phyloP scores from a whole-genome alignment of 1,284 basidiomycete genomes.

The Trametes pubescens region DNA sequence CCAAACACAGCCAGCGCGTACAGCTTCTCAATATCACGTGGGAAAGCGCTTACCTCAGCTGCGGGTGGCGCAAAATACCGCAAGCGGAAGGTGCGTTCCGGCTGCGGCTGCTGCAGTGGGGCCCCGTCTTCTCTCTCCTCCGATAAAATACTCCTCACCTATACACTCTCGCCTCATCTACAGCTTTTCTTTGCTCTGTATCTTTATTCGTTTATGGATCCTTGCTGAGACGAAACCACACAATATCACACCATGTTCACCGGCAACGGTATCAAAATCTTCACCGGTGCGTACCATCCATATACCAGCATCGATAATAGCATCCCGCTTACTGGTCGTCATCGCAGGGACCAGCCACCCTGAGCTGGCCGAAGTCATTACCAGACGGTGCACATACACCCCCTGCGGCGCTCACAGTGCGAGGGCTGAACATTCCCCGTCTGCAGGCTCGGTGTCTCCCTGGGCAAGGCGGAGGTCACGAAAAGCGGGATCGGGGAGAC shows the following conservation, averaged over 20 bases:
- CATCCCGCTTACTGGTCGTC: constrained; percentile 20
- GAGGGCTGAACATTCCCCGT: constrained; percentile 15
- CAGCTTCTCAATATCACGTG: constrained; percentile 3
- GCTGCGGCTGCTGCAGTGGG: constrained; percentile 9
- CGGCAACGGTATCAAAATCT: constrained; percentile 90
- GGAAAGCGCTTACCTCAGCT: constrained; percentile 3
- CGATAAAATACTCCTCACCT: constrained; percentile 27
- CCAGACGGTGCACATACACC: constrained; percentile 73
- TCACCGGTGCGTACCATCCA: constrained; percentile 75
- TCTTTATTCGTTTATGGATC: constrained; percentile 43
- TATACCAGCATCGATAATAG: constrained; percentile 18
- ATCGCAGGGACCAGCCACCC: constrained; percentile 89
- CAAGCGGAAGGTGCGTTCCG: constrained; percentile 17
- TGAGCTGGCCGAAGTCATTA: constrained; percentile 93
- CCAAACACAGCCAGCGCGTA: constrained; percentile 7
- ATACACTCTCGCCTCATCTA: constrained; percentile 22
- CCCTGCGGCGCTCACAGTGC: neutral
- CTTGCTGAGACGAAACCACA: constrained; percentile 28
- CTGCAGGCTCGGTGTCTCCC: constrained; percentile 81
- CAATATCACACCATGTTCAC: constrained; percentile 63
- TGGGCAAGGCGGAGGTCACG: constrained; percentile 86
- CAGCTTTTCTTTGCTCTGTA: constrained; percentile 38
- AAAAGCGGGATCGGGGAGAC: constrained; percentile 94
- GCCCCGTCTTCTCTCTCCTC: constrained; percentile 16
- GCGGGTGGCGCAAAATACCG: constrained; percentile 13